Evolutionary conservation across 169 alveolate species (phyloP).

Genomic region (Plasmodium inui): DNA sequence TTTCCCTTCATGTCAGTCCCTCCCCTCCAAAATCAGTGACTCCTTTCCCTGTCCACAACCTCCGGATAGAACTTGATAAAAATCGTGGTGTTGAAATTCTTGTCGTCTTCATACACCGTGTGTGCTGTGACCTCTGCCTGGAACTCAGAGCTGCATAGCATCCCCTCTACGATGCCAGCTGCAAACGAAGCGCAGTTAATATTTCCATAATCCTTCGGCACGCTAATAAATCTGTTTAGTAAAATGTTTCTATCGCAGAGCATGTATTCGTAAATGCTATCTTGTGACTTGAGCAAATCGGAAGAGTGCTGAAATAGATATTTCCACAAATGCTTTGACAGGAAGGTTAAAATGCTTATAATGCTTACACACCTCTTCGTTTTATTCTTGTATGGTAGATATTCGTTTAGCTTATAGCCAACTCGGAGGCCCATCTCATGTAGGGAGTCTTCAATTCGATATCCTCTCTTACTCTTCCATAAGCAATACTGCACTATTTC

Average conservation of each 20-base stretch:
- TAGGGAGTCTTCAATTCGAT: slow-evolving; percentile 84
- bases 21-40: not conserved
- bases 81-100: slow-evolving; percentile 80
- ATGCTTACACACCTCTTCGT: slow-evolving; percentile 81
- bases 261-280: slow-evolving; percentile 86
- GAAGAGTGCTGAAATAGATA: slow-evolving; percentile 86
- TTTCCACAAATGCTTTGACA: slow-evolving; percentile 84
- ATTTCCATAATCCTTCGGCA: slow-evolving; percentile 86
- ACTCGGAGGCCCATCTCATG: slow-evolving; percentile 87
- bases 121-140: slow-evolving; percentile 90
- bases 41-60: slow-evolving; percentile 77
- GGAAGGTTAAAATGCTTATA: slow-evolving; percentile 81
- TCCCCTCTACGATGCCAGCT: slow-evolving; percentile 88
- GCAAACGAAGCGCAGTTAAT: slow-evolving; percentile 88
- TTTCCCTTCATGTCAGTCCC: not conserved
- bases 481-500: slow-evolving; percentile 87
- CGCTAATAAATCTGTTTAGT: slow-evolving; percentile 81
- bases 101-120: slow-evolving; percentile 81
- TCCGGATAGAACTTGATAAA: slow-evolving; percentile 85
- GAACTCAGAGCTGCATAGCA: slow-evolving; percentile 87
- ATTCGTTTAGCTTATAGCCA: slow-evolving; percentile 84
- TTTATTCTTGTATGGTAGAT: slow-evolving; percentile 79
- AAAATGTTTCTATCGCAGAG: slow-evolving; percentile 83
- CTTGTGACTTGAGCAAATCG: slow-evolving; percentile 87
- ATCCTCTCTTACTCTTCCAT: slow-evolving; percentile 82